Conservation (phyloP, 1,139 yeast genomes). For the Saccharomyces hybrid region DNA sequence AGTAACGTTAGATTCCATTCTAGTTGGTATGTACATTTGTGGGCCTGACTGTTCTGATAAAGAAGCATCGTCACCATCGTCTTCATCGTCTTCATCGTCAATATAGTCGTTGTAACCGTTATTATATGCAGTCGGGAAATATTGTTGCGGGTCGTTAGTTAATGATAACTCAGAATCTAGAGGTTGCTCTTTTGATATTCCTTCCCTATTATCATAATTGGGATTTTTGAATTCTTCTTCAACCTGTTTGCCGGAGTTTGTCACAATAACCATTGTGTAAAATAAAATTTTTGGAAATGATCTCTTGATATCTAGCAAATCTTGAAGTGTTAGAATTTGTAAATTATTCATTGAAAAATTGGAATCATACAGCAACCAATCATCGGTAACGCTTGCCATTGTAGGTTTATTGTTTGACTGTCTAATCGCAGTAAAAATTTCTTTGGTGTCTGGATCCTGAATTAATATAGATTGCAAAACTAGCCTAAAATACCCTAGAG, state of each 20-base stretch:
- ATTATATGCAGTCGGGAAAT: conserved; percentile 6
- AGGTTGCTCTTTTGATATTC: conserved; percentile 1
- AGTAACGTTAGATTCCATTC: conserved; percentile 20
- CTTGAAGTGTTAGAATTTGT: conserved; percentile 32
- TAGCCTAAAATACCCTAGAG: conserved; percentile 27
- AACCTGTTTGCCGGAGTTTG: background rate
- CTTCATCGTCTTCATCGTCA: conserved; percentile 9
- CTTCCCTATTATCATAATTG: background rate
- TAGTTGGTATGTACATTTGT: conserved; percentile 21
- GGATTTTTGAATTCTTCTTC: background rate
- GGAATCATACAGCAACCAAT: conserved; percentile 36
- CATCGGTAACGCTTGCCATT: conserved; percentile 31
- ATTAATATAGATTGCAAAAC: conserved; percentile 29
- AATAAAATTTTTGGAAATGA: conserved; percentile 33
- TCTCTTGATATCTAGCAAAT: conserved; percentile 28
- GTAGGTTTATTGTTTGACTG: conserved; percentile 29
- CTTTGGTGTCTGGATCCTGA: conserved; percentile 20
- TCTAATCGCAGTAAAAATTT: conserved; percentile 29
- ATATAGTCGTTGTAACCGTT: conserved; percentile 6
- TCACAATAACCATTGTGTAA: conserved; percentile 29
- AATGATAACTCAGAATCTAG: conserved; percentile 5
- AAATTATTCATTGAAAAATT: conserved; percentile 33
- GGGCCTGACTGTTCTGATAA: conserved; percentile 12
- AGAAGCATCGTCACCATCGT: conserved; percentile 13
- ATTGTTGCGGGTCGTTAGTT: conserved; percentile 11